Evolutionary conservation across 495 filamentous ascomycete species (phyloP).

Genomic region (Penicillium paxilli): DNA sequence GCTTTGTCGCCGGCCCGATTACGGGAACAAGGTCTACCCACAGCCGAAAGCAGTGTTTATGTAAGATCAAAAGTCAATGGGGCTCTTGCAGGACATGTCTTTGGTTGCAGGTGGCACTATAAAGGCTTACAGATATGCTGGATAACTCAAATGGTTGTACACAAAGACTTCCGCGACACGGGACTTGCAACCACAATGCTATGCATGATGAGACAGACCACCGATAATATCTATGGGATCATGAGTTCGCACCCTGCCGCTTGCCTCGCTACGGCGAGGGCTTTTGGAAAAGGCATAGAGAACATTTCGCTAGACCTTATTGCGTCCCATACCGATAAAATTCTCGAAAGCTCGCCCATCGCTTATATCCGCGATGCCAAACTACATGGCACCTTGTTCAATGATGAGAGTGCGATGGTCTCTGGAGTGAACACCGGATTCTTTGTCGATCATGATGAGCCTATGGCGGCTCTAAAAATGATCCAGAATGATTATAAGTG

Average conservation of each 20-base stretch:
- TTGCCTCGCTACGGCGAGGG: not conserved
- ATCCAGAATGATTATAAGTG: not conserved
- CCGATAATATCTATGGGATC: not conserved
- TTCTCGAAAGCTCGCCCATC: not conserved
- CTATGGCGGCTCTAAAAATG: not conserved
- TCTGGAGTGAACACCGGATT: not conserved
- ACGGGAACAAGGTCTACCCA: not conserved
- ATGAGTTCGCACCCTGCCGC: slow-evolving; percentile 2
- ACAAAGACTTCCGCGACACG: not conserved
- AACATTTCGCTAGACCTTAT: not conserved
- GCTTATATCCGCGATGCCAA: not conserved
- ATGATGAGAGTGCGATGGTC: not conserved
- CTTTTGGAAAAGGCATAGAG: not conserved
- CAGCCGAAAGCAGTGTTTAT: not conserved
- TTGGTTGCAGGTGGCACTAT: not conserved
- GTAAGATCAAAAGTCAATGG: not conserved
- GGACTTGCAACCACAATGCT: not conserved
- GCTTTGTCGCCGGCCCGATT: too few species aligned
- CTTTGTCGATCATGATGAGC: not conserved
- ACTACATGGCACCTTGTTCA: not conserved
- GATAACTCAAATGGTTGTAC: not conserved
- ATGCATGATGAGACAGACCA: too few species aligned
- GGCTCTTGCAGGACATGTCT: not conserved
- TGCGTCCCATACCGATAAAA: not conserved
- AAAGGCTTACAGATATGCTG: not conserved